These are phyloP conservation scores for Curvularia sp. DNA, from an alignment of 2,329 filamentous ascomycete species.

Conservation along the genomic window DNA sequence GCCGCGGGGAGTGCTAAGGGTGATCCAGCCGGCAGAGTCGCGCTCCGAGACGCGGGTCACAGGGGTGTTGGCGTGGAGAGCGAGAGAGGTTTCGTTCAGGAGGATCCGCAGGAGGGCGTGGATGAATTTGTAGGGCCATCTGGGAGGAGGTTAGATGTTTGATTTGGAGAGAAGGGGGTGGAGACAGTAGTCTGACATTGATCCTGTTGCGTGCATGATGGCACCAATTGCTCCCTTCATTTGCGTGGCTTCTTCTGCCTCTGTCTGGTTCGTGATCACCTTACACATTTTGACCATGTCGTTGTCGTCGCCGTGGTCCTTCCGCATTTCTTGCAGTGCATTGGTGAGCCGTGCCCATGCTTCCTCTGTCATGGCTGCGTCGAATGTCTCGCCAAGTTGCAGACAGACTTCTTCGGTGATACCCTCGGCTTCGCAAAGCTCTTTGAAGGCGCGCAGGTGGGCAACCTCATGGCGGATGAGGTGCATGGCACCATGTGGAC, in stretches of 20 bases:
- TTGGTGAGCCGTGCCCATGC: constrained; percentile 20
- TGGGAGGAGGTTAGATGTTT: not conserved
- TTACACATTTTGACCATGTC: constrained; percentile 17
- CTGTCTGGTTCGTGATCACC: constrained; percentile 3
- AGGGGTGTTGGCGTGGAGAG: constrained; percentile 15
- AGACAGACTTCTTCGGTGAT: constrained; percentile 20
- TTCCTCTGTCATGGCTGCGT: constrained; percentile 25
- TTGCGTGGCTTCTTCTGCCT: constrained; percentile 19
- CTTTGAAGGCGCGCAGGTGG: constrained; percentile 16
- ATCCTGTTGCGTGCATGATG: constrained; percentile 16
- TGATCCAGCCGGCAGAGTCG: constrained; percentile 13
- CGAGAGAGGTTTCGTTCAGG: constrained; percentile 8
- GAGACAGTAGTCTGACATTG: constrained; percentile 12
- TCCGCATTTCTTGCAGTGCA: constrained; percentile 18
- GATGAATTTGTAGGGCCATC: constrained; percentile 24
- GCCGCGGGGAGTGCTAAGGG: constrained; percentile 11
- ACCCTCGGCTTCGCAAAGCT: constrained; percentile 15
- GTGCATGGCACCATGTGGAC: constrained; percentile 19
- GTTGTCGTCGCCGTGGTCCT: constrained; percentile 17
- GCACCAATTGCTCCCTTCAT: constrained; percentile 20
- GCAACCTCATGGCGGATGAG: constrained; percentile 21
- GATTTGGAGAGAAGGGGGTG: not conserved
- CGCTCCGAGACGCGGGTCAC: constrained; percentile 17
- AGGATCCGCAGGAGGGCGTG: constrained; percentile 20
- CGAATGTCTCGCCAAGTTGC: constrained; percentile 22